Base-by-base conservation (phyloP, 1,284 basidiomycete genomes). In the Marasmius fiardii region DNA sequence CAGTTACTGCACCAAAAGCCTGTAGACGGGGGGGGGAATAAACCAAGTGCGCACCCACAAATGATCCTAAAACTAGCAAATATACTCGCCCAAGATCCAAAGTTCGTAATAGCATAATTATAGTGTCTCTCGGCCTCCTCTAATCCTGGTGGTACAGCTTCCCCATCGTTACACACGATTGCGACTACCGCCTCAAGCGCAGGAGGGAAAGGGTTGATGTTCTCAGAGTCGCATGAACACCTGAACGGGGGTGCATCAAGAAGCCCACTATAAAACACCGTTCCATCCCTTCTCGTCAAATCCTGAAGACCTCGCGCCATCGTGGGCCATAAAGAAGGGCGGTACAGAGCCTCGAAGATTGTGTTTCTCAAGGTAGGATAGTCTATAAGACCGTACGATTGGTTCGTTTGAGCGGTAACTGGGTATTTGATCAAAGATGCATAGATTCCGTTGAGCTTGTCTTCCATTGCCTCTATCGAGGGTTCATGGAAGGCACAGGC, bases 401-500 rank as follows among this genome's bases (percentile, higher is more conserved):
- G 63, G 45, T 65, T 64, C 2, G 61, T 61, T 34, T 52, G 54
- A 12, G 67, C 62, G 1, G 64, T 59, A 7, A 66, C 45, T 20
- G 67, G 67, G 1, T 52, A 51, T 21, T 26, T 23, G 31, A 53
- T 48, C 5, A 67, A 44, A 10, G 50, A 41, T 3, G 61, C 56
- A 47, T 65, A n/a, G n/a, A n/a, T n/a, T n/a, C n/a, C n/a, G n/a
- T n/a, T n/a, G n/a, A n/a, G n/a, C n/a, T n/a, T n/a, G 18, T 61
- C 55, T 1, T 60, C 55, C 18, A 69, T 69, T 3, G 58, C 56
- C 14, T 53, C 57, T 3, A 67, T 57, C 5, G 63, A 63, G 0
- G 61, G 47, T 8, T 65, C 67, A 45, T 67, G 67, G 60, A 70
- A 70, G 26, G 66, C 33, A 48, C 68, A 69, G 4, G 28, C 6